Evolutionary conservation across 2,329 filamentous ascomycete species (phyloP), one percentile per base, ranked within the genome.

Genomic region (Amauroascus verrucosus): DNA sequence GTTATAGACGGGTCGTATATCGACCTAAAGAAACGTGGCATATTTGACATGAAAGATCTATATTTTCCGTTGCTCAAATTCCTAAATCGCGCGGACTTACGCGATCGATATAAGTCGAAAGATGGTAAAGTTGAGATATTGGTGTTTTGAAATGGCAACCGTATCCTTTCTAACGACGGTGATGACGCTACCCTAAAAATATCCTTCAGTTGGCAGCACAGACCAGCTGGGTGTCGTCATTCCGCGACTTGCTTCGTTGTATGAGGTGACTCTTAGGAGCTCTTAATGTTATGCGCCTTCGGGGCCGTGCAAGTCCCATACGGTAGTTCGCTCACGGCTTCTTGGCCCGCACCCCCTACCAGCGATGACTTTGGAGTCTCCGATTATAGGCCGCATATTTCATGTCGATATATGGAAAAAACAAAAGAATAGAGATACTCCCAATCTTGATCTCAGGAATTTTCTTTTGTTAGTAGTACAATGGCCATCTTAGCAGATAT

Each of bases 1-100:
- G 81, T 97, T 7, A 79, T 97, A 30, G 93, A 98, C 70, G 88
- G 87, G 13, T 95, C 89, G 6, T 85, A 95, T 65, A 86, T 96
- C 59, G 91, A 98, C 70, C 82, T 86, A 69, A 98, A 98, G 77
- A 95, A 95, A 75, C 79, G 90, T 45, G 88, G 89, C 0, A 81
- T 98, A 58, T 81, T 95, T 68, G 93, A 97, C 65, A 96, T 97
- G 88, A 88, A 86, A 68, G 93, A 98, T 57, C 88, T 88, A 0
- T 84, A 90, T 73, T 77, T 89, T 63, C 87, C 88, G 6, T 77
- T 97, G 46, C 79, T 88, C 44, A 79, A 81, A 57, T 81, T 95
- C 65, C 72, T 98, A 48, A 79, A 83, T 32, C 77, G 82, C 53
- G 73, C 80, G 14, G 83, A 87, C 62, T 78, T 96, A 60, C 84